Percentiles rank a stretch among this genome's conserved stretches.
phyloP scores from a whole-genome alignment of 345 rosid genomes.

The Isatis tinctoria region DNA sequence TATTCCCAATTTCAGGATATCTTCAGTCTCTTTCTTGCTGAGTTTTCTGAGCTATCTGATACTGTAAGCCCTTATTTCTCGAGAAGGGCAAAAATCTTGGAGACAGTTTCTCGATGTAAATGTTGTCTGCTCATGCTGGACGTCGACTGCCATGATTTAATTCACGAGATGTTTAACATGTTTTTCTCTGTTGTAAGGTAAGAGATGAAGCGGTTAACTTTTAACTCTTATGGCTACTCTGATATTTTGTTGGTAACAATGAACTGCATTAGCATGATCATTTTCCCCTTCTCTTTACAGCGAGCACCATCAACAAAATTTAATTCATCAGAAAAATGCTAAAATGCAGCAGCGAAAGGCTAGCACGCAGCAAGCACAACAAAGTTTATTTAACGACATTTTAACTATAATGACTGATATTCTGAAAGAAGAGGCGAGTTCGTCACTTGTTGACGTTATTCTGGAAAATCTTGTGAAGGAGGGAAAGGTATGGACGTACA shows the following conservation, averaged over 20 bases:
- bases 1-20: constrained; percentile 48
- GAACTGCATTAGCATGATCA: constrained; percentile 5
- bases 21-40: constrained; percentile 56
- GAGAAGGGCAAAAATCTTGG: constrained; percentile 75
- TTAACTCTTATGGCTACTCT: background rate
- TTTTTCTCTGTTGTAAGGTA: constrained; percentile 82
- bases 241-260: background rate
- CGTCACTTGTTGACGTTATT: constrained; percentile 47
- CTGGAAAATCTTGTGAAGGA: constrained; percentile 73
- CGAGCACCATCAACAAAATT: constrained; percentile 50
- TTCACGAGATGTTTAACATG: constrained; percentile 63
- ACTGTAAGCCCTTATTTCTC: constrained; percentile 65
- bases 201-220: background rate
- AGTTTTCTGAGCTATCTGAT: constrained; percentile 68
- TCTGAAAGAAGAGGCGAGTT: constrained; percentile 64
- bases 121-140: constrained; percentile 80
- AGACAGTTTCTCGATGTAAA: constrained; percentile 66
- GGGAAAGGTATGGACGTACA: constrained; percentile 44
- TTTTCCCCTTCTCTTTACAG: constrained; percentile 37
- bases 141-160: constrained; percentile 55
- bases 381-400: constrained; percentile 53
- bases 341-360: constrained; percentile 25
- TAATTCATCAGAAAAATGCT: constrained; percentile 27
- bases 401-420: constrained; percentile 61
- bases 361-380: constrained; percentile 32